Conservation (phyloP, 2,329 filamentous ascomycete species). For the Hypomyces perniciosus region DNA sequence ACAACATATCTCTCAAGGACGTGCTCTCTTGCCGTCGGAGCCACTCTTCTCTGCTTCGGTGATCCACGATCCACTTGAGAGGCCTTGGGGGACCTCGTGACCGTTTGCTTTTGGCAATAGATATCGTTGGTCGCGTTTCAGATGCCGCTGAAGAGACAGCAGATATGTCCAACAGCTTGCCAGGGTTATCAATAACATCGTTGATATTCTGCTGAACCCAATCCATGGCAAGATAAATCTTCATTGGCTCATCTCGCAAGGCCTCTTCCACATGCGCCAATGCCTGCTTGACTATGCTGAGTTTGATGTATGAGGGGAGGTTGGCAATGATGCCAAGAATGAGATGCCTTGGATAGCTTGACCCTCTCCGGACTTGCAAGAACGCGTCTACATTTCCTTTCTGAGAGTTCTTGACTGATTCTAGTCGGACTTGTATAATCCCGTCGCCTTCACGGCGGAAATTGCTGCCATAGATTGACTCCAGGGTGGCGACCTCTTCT, state of each 20-base stretch:
- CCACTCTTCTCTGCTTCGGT: conserved; percentile 62
- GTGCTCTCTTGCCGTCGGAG: conserved; percentile 57
- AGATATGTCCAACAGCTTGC: conserved; percentile 76
- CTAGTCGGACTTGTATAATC: conserved; percentile 65
- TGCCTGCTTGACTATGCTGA: conserved; percentile 77
- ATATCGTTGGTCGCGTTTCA: conserved; percentile 37
- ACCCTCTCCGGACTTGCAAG: conserved; percentile 64
- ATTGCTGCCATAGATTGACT: conserved; percentile 77
- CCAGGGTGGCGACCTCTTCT: conserved; percentile 77
- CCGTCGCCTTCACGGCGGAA: conserved; percentile 56
- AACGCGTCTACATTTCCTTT: conserved; percentile 47
- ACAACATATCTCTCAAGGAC: conserved; percentile 68
- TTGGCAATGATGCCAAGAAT: conserved; percentile 64
- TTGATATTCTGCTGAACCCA: conserved; percentile 86
- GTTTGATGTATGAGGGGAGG: conserved; percentile 85
- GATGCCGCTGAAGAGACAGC: conserved; percentile 64
- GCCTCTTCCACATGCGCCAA: conserved; percentile 64
- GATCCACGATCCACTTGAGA: conserved; percentile 58
- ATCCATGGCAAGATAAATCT: conserved; percentile 79
- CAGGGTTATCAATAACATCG: conserved; percentile 76
- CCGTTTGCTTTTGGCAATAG: conserved; percentile 24
- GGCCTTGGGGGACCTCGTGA: conserved; percentile 46
- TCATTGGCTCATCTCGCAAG: conserved; percentile 79
- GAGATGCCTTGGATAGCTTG: conserved; percentile 64
- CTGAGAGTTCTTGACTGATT: conserved; percentile 46